These are phyloP conservation scores for Climacium dendroides DNA, from an alignment of 225 moss, liverwort and hornwort species.

Conservation along the genomic window DNA sequence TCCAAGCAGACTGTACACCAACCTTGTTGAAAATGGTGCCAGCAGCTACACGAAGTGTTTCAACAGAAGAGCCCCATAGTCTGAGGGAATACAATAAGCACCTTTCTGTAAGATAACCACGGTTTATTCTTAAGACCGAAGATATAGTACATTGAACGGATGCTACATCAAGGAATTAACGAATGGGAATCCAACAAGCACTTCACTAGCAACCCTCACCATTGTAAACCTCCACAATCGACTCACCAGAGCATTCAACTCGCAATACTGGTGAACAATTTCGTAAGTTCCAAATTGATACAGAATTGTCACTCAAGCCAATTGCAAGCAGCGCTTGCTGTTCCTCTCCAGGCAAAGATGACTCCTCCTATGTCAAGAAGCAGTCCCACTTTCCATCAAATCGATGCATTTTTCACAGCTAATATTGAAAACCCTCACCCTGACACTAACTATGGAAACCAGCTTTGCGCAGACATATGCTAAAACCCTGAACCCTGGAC, in stretches of 20 bases:
- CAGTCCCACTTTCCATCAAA: neutral
- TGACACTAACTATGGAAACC: neutral
- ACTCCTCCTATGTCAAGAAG: constrained; percentile 7
- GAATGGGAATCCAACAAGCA: neutral
- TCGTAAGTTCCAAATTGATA: constrained; percentile 53
- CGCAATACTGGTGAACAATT: constrained; percentile 23
- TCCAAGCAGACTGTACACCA: neutral
- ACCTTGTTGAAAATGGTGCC: constrained; percentile 98
- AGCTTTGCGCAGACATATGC: neutral
- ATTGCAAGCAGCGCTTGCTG: constrained; percentile 45
- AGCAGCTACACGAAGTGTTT: constrained; percentile 56
- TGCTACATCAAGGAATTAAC: neutral
- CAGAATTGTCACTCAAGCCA: constrained; percentile 83
- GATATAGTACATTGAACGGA: neutral
- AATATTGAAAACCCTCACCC: neutral
- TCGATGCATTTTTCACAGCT: neutral
- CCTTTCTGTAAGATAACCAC: constrained; percentile 41
- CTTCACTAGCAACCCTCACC: neutral
- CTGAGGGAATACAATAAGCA: constrained; percentile 91
- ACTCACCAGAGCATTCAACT: constrained; percentile 82
- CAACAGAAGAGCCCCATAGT: constrained; percentile 72
- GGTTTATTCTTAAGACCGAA: neutral
- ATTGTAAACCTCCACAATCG: neutral
- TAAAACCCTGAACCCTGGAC: constrained; percentile 11
- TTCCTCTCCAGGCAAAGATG: constrained; percentile 1